Percentiles rank a stretch among this genome's conserved stretches.
phyloP scores from a whole-genome alignment of 1,284 basidiomycete genomes.

The Crucibulum cyathiforme region DNA sequence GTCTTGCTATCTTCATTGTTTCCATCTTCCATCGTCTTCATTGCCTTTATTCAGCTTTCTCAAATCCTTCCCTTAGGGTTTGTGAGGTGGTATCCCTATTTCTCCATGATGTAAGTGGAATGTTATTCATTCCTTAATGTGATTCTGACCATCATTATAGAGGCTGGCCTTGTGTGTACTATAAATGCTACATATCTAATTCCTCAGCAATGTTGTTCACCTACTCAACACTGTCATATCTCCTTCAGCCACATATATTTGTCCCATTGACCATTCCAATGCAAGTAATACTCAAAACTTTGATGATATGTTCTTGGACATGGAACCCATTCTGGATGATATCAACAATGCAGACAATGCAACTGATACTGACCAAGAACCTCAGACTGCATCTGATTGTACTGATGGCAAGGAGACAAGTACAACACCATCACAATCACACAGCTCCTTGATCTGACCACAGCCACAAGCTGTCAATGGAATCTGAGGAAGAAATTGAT shows the following conservation, averaged over 20 bases:
- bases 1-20: too few relatives aligned
- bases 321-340: constrained; percentile 87
- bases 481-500: constrained; percentile 60
- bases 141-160: constrained; percentile 44
- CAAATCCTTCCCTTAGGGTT: constrained; percentile 89
- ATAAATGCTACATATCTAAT: constrained; percentile 92
- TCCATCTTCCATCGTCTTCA: too few relatives aligned
- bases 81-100: constrained; percentile 93
- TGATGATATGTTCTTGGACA: constrained; percentile 95
- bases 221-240: constrained; percentile 1
- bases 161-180: constrained; percentile 93
- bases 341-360: constrained; percentile 60
- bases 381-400: constrained; percentile 68
- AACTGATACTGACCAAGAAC: constrained; percentile 72
- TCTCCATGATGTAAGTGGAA: constrained; percentile 86
- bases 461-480: constrained; percentile 6
- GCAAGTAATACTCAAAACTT: constrained; percentile 98
- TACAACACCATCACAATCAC: constrained; percentile 74
- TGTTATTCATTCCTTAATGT: constrained; percentile 11
- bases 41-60: too few relatives aligned
- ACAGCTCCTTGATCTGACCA: constrained; percentile 69
- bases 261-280: constrained; percentile 90
- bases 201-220: constrained; percentile 18
- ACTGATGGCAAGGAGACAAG: constrained; percentile 77
- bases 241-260: constrained; percentile 89